A percentile compares a stretch with the other conserved stretches of the same genome.
phyloP scores from a whole-genome alignment of 805 yeast genomes.

The Nakazawaea populi region DNA sequence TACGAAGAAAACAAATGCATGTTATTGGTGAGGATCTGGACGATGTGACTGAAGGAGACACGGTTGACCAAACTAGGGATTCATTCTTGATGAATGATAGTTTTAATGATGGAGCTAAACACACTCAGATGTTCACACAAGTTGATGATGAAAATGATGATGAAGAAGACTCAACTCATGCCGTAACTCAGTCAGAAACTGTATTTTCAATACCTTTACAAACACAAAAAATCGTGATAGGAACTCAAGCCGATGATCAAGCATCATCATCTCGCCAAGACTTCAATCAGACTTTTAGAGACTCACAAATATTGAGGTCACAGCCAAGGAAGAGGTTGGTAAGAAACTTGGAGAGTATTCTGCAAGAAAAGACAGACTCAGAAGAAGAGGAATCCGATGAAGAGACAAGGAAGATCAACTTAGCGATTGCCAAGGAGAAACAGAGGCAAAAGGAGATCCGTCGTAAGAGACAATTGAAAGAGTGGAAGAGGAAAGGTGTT shows the following conservation, averaged over 20 bases:
- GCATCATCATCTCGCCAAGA: background rate
- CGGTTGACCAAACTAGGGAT: slow-evolving; percentile 11
- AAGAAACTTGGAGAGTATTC: slow-evolving; percentile 15
- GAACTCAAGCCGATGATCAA: slow-evolving; percentile 22
- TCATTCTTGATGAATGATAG: slow-evolving; percentile 3
- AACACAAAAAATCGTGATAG: slow-evolving; percentile 24
- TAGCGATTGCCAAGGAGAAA: slow-evolving; percentile 18
- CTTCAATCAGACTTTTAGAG: no score
- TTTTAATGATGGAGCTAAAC: background rate
- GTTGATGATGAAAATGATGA: background rate
- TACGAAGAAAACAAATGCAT: slow-evolving; percentile 9
- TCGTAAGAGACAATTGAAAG: slow-evolving; percentile 32
- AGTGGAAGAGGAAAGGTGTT: slow-evolving; percentile 53
- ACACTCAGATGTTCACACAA: background rate
- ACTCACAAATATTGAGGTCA: background rate
- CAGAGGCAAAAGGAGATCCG: slow-evolving; percentile 18
- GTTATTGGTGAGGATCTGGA: slow-evolving; percentile 9
- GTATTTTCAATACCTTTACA: slow-evolving; percentile 14
- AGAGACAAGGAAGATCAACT: slow-evolving; percentile 17
- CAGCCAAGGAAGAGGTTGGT: slow-evolving; percentile 7
- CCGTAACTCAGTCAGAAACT: background rate
- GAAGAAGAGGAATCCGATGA: slow-evolving; percentile 34
- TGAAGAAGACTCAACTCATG: background rate
- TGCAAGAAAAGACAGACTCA: slow-evolving; percentile 17
- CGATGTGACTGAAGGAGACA: slow-evolving; percentile 1